Evolutionary conservation across 257 asterid species (phyloP).

Genomic region (Capsicum rhomboideum): DNA sequence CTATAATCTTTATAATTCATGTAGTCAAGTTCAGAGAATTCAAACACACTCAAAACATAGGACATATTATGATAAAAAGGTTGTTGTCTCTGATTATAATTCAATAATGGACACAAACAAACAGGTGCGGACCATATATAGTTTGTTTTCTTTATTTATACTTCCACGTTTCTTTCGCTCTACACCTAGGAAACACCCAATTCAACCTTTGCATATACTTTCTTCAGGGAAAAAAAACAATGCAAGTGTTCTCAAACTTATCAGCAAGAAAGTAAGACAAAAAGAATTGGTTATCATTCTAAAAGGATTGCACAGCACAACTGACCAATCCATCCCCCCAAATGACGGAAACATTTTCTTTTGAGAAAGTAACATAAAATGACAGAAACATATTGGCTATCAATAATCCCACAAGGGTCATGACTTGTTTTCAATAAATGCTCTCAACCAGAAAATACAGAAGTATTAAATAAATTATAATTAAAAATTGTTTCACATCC

Average conservation of each 20-base stretch:
- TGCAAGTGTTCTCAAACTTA: neutral
- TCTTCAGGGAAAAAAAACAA: neutral
- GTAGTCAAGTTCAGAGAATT: neutral
- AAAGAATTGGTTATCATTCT: neutral
- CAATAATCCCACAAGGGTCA: neutral
- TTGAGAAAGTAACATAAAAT: no score
- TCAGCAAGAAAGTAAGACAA: neutral
- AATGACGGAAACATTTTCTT: neutral
- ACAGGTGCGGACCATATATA: neutral
- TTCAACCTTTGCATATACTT: neutral
- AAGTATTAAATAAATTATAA: neutral
- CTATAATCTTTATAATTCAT: neutral
- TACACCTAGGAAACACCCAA: neutral
- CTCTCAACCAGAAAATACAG: neutral
- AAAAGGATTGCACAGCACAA: neutral
- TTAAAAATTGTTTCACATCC: neutral
- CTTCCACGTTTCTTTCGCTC: neutral
- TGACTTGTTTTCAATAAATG: neutral
- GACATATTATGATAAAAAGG: neutral
- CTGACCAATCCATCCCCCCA: neutral
- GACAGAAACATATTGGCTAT: neutral
- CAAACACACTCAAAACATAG: neutral
- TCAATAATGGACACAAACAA: neutral
- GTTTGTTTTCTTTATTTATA: neutral
- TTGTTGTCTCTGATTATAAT: neutral